Percentiles rank a stretch among this genome's conserved stretches.
These are phyloP conservation scores for Rhododendron henanense DNA, from an alignment of 148 eudicot species.

Conservation along the genomic window DNA sequence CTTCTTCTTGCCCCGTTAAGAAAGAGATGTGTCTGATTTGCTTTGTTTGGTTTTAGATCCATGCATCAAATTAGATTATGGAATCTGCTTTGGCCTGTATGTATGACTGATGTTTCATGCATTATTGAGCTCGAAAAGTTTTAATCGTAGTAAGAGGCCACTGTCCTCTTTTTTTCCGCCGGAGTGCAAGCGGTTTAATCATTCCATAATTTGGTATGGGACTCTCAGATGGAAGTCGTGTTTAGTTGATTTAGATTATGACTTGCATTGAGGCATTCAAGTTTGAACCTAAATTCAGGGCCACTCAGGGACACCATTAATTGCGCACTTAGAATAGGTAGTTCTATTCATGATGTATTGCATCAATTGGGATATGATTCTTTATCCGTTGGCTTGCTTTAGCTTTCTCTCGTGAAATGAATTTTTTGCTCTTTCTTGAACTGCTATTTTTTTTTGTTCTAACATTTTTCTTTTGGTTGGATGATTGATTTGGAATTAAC, in stretches of 20 bases:
- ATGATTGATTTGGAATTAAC: neutral
- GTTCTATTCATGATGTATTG: neutral
- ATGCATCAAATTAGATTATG: too few relatives aligned
- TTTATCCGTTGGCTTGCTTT: neutral
- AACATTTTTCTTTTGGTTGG: neutral
- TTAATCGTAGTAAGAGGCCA: too few relatives aligned
- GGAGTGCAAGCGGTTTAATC: too few relatives aligned
- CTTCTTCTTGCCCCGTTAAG: too few relatives aligned
- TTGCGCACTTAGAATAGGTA: neutral
- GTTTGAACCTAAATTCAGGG: neutral
- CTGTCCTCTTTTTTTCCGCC: too few relatives aligned
- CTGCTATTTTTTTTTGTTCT: neutral
- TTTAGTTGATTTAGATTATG: too few relatives aligned
- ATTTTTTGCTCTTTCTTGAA: neutral
- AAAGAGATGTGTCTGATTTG: neutral
- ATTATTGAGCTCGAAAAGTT: too few relatives aligned
- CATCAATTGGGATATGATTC: neutral
- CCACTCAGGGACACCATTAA: neutral
- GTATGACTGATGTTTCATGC: too few relatives aligned
- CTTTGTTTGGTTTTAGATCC: neutral
- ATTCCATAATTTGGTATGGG: neutral
- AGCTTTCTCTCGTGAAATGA: neutral
- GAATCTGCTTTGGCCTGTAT: too few relatives aligned
- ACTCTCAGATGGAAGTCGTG: neutral
- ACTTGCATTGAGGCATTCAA: neutral